Evolutionary conservation across 2,329 filamentous ascomycete genomes (phyloP), one percentile per base, ranked within the genome.

Genomic region (Biscogniauxia mediterranea): DNA sequence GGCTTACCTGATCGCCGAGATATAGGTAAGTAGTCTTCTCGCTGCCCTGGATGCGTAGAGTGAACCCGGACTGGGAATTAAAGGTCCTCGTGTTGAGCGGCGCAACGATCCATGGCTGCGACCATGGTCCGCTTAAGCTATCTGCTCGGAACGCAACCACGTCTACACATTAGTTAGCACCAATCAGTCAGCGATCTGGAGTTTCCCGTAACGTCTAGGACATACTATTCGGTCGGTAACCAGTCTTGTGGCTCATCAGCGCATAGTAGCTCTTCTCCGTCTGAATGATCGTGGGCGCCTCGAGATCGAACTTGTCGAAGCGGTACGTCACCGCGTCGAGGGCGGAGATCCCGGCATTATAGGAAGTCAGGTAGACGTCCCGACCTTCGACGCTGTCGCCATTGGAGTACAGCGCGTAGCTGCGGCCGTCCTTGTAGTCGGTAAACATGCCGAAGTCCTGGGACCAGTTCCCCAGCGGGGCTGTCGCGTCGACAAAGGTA

Each of bases 171-270:
- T 8, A 9, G 17, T 67, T 23, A 63, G 42, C 32, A 49, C 58
- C 32, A 55, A 28, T 19, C 9, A 2, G 6, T 19, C 9, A 2
- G 6, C 6, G 6, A 54, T 26, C 19, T 53, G 11, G 15, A 11
- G 15, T 13, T 46, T n/a, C 15, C 17, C 2, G 23, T 4, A 26
- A 52, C 52, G 2, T 52, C 38, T 38, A 1, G 19, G 8, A 32
- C 63, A 58, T 53, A 71, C 71, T 86, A 56, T 87, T 87, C 0
- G 85, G 84, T n/a, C 85, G 76, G 58, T 87, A 87, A 0, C 85
- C 85, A 0, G 85, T 87, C 75, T 87, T 87, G 64, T 87, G 85
- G 65, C 82, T 85, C 84, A 87, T 86, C 42, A 87, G 67, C 0
- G 83, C 82, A 66, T 82, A 87, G 66, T 87, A 87, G 65, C 82